phyloP scores from a whole-genome alignment of 2,329 filamentous ascomycete genomes.

The Arthrobotrys pseudoclavata region DNA sequence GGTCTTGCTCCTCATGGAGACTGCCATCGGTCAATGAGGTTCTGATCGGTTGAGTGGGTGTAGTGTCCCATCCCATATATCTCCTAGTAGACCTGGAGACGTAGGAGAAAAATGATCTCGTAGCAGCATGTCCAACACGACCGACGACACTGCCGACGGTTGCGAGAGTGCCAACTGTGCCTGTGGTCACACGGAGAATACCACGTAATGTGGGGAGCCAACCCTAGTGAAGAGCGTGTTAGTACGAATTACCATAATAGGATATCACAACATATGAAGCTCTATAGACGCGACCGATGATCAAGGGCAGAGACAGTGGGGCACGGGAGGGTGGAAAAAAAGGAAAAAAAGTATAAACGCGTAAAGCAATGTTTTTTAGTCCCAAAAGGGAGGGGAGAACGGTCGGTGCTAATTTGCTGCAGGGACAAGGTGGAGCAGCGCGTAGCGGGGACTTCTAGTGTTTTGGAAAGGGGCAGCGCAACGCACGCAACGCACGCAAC shows the following conservation, averaged over 20 bases:
- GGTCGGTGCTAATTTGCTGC: slow-evolving; percentile 33
- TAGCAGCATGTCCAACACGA: background rate
- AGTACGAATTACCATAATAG: slow-evolving; percentile 9
- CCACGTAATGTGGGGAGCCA: slow-evolving; percentile 24
- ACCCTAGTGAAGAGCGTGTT: slow-evolving; percentile 13
- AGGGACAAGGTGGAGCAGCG: slow-evolving; percentile 40
- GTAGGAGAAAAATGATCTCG: slow-evolving; percentile 37
- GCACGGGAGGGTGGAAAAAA: background rate
- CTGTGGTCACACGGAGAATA: background rate
- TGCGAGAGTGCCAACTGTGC: background rate
- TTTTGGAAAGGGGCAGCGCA: slow-evolving; percentile 41
- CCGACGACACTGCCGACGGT: background rate
- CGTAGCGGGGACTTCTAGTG: slow-evolving; percentile 50
- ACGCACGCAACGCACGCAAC: slow-evolving; percentile 6
- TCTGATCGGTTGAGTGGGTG: background rate
- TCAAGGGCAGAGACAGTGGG: slow-evolving; percentile 24
- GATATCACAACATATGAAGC: slow-evolving; percentile 9
- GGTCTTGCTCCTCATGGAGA: slow-evolving; percentile 4
- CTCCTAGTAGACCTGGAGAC: slow-evolving; percentile 22
- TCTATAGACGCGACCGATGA: slow-evolving; percentile 37
- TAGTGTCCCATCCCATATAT: slow-evolving; percentile 31
- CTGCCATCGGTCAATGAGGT: slow-evolving; percentile 10
- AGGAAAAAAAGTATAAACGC: slow-evolving; percentile 41
- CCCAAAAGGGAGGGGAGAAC: slow-evolving; percentile 43
- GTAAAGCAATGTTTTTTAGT: slow-evolving; percentile 48